Base-by-base conservation (phyloP, 257 asterid species). In the Schizonepeta tenuifolia region DNA sequence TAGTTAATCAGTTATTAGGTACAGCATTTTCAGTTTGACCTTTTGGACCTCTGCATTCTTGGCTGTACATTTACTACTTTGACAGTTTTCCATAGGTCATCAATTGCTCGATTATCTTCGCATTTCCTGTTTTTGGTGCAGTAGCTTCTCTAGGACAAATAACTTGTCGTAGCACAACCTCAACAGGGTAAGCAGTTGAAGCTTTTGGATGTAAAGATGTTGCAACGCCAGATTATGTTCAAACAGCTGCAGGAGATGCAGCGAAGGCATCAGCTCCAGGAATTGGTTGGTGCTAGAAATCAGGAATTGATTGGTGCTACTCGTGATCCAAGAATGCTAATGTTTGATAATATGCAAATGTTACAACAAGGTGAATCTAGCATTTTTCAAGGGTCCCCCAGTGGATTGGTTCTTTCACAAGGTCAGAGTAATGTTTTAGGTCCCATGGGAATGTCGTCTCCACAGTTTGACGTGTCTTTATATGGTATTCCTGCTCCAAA, bases 201-300 rank as follows among this genome's bases (percentile, higher is more conserved):
- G 35, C 69, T 61, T 9, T 44, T 65, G 17, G 69, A 79, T 62
- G 56, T 47, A 75, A 67, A 77, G 78, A 89, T 87, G 96, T 81
- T 89, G 84, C 90, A 89, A 77, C 85, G 93, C 63, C 90, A 89
- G 62, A 86, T 90, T 38, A 83, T 87, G 86, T 82, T 75, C 65
- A 87, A 87, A 70, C 94, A 86, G 79, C 79, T 87, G 84, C 94
- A 85, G 70, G 96, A 88, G 70, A 74, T 84, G 83, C 96, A 82
- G 83, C 81, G 83, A 31, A 84, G 82, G 73, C 89, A 82, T 73
- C 91, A 87, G 81, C 83, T 87, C 67, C 87, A 85, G 75, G 91
- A 82, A 64, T 49, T 80, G 26, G 81, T 81, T 40, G 81, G 77
- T 60, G 61, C 72, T 33, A 74, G 84, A 70, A 84, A 78, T 69